Base-by-base conservation (phyloP, 805 yeast species). In the Starmerella apicola region DNA sequence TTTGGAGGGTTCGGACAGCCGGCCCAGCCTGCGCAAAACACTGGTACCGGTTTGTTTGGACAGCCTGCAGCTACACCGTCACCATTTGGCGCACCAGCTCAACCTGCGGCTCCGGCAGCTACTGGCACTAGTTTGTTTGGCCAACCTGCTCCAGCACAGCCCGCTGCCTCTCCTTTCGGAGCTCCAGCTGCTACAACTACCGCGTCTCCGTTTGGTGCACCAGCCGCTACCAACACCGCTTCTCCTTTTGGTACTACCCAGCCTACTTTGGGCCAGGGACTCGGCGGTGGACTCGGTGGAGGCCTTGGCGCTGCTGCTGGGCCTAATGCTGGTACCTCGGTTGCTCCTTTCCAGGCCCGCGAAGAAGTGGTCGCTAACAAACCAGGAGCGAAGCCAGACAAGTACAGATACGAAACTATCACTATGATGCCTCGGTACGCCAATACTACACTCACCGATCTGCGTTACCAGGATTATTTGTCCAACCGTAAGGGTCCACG, bases 371-470 rank as follows among this genome's bases (percentile, higher is more conserved):
- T 86, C 54, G 56, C 61, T 3, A 12, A 32, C 20, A 48, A 46
- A 24, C 34, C 37, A 5, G 38, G 30, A 17, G 17, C 16, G 36
- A 41, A 38, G 16, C 32, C 37, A 4, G 26, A 65, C 76, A 10
- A 71, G 32, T 86, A 67, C 61, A 10, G 71, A 29, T 86, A 67
- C 61, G 83, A 88, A 59, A 75, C 75, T 51, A 79, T 91, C 45
- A 66, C 81, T 9, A 72, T 82, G 33, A 86, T 91, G 96, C 94
- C 94, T 4, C 94, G 84, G 59, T 91, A 88, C 57, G 71, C 70
- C 51, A 76, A 76, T 51, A 81, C 60, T 52, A 81, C 95, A 0
- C 72, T 77, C 54, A 96, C 85, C 59, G 98, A 91, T 57, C 71
- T 91, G 59, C 72, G 99, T 56, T 65, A 71, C 51, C 88, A 80